Evolutionary conservation across 768 basidiomycete species (phyloP), one percentile per base, ranked within the genome.

Genomic region (Scleroderma citrinum): DNA sequence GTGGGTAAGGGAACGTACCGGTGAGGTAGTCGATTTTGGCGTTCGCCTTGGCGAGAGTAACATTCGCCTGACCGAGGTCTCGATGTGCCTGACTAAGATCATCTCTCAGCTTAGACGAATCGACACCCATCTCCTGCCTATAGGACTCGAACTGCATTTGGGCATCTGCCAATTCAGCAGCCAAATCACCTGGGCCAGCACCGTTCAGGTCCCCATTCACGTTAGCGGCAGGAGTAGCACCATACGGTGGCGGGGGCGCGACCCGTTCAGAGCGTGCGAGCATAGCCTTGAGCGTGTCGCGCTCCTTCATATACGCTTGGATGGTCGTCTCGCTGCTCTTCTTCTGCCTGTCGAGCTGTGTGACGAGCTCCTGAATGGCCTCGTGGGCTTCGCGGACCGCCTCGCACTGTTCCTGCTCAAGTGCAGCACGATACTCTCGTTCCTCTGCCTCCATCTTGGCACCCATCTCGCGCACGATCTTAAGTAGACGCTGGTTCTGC

Each of bases 381-480:
- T 88, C 83, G 50, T 92, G 87, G 0, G 95, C 95, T 67, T 96
- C 92, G 31, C 78, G 76, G 10, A 98, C 76, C 0, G 92, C 91
- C 57, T 85, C 84, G 23, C 74, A 76, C 57, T 90, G 87, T 60
- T 88, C 89, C 56, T 70, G 75, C 55, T 89, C 82, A 66, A 88
- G 78, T 5, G 69, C 64, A 42, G 81, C 83, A 38, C 77, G 76
- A 55, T 87, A 85, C 21, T 90, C 87, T 54, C 74, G 76, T 67
- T 95, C 92, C 57, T 88, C 86, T 5, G 73, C 73, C 68, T 98
- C 96, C 76, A 97, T 79, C 72, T 87, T 85, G 32, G 75, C 69
- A 5, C 87, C 92, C 34, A 98, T 74, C 48, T 89, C 87, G 16
- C 94, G 76, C 12, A 86, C 83, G 55, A 95, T 82, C 65, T 79